Evolutionary conservation across 805 yeast species (phyloP).

Genomic region (Debaryomyces prosopidis): DNA sequence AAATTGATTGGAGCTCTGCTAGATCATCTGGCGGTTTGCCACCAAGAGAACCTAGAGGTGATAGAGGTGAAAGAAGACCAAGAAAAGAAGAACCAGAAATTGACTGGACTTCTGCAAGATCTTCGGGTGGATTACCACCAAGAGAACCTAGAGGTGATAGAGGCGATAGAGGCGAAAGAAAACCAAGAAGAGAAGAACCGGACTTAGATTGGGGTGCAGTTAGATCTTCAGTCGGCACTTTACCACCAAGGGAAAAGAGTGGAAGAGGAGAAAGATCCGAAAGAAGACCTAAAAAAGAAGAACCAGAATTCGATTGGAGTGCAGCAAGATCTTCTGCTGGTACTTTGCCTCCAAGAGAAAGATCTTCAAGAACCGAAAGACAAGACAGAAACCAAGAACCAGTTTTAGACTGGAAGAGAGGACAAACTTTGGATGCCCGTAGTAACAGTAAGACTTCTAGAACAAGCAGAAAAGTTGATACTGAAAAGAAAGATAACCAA

Average conservation of each 20-base stretch:
- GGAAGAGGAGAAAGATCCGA: constrained; percentile 17
- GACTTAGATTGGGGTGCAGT: constrained; percentile 62
- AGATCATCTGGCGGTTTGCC: constrained; percentile 31
- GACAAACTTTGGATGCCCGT: constrained; percentile 28
- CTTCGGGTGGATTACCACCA: constrained; percentile 25
- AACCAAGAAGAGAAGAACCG: constrained; percentile 43
- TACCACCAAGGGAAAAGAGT: constrained; percentile 26
- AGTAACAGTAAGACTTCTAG: constrained; percentile 7
- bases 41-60: constrained; percentile 39
- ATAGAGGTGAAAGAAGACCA: constrained; percentile 25
- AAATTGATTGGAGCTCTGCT: constrained; percentile 51
- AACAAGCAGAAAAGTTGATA: constrained; percentile 10
- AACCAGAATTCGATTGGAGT: constrained; percentile 28
- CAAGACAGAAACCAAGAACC: constrained; percentile 26
- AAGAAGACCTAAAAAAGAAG: constrained; percentile 21
- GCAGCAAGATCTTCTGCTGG: constrained; percentile 29
- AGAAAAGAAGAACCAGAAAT: constrained; percentile 41
- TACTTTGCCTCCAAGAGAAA: constrained; percentile 24
- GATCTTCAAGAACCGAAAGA: constrained; percentile 21
- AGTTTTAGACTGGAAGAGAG: constrained; percentile 39
- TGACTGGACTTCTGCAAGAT: constrained; percentile 49
- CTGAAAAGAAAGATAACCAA: constrained; percentile 19
- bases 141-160: constrained; percentile 37
- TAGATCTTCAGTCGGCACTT: constrained; percentile 23
- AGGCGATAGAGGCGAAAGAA: constrained; percentile 25